Evolutionary conservation across 345 rosid genomes (phyloP).

Genomic region (Microthlaspi erraticum): DNA sequence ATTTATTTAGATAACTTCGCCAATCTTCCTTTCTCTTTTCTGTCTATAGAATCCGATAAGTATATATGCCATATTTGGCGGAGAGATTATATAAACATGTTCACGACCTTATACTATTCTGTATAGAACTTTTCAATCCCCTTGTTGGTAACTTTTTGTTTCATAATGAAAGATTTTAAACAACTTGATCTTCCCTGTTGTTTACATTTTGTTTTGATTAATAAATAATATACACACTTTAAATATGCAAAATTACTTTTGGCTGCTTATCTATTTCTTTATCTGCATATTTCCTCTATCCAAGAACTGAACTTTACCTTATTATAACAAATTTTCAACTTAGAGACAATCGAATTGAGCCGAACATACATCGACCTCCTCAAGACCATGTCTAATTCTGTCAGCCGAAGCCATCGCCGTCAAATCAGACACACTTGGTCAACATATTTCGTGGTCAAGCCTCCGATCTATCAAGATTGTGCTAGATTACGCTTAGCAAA

Average conservation of each 20-base stretch:
- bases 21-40: background rate
- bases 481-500: too few relatives aligned
- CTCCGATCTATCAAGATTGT: background rate
- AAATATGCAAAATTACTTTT: background rate
- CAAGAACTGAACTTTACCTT: background rate
- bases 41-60: background rate
- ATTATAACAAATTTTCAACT: background rate
- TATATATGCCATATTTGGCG: constrained; percentile 12
- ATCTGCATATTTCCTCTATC: constrained; percentile 11
- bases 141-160: constrained; percentile 14
- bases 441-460: constrained; percentile 27
- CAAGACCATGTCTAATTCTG: constrained; percentile 2
- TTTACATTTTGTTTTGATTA: background rate
- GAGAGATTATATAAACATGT: background rate
- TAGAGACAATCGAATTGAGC: background rate
- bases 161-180: background rate
- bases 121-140: background rate
- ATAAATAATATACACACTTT: background rate
- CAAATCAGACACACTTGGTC: constrained; percentile 30
- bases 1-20: constrained; percentile 16
- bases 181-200: constrained; percentile 9
- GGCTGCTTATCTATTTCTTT: constrained; percentile 4
- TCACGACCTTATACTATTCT: constrained; percentile 12
- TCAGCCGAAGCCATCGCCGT: constrained; percentile 28
- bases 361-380: constrained; percentile 18